Evolutionary conservation across 2,329 filamentous ascomycete species (phyloP), one percentile per base, ranked within the genome.

Genomic region (Stemphylium beticola): DNA sequence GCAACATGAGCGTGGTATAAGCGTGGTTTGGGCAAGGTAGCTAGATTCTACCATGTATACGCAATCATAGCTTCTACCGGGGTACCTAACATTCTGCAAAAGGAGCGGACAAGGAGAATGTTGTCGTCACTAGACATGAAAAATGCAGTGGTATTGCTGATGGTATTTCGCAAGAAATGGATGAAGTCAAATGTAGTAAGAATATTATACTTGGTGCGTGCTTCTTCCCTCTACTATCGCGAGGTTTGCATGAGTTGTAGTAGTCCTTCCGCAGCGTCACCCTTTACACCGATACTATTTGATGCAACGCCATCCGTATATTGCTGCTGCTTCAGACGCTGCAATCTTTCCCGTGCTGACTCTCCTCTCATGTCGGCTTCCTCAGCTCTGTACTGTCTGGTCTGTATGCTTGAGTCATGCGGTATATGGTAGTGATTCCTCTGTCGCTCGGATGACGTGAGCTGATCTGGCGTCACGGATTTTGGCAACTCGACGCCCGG

Each of bases 181-280:
- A 14, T 11, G 3, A 31, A 18, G 24, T 26, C 31, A 31, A 18
- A n/a, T 36, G 42, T 26, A 36, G 8, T n/a, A 17, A 36, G 36
- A 17, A 12, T 26, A 26, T 48, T 36, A 17, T 48, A 41, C 37
- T 26, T 37, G 17, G n/a, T 11, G 14, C 22, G 36, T 32, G 31
- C 29, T 34, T 11, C 40, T 32, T 26, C 14, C 24, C 9, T 14
- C 9, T 26, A 15, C 54, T 67, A 68, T 53, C 66, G 61, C 46
- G 53, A 52, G 26, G 62, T 66, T 31, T 60, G 64, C 72, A 71
- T 74, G 49, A 86, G 70, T 56, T 79, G 81, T 57, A 85, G 63
- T 61, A 87, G 65, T 7, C 81, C 83, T 64, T 79, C 81, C 11
- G 79, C 83, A 8, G 83, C 83, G 39, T 79, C 76, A 4, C 79